Conservation (phyloP, 2,329 filamentous ascomycete genomes). For the Botrytis galanthina region DNA sequence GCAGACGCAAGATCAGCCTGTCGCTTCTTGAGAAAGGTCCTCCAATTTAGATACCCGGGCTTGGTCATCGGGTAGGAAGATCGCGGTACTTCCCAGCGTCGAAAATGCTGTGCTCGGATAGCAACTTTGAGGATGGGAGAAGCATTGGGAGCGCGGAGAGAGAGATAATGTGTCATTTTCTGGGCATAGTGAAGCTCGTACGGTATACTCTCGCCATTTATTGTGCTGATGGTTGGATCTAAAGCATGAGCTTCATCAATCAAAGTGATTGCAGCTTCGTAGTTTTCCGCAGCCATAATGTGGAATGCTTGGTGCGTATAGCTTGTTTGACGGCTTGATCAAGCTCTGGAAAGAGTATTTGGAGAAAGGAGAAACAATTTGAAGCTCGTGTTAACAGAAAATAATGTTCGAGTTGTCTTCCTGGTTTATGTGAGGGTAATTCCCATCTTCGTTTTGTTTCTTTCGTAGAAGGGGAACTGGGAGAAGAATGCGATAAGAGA, state of each 20-base stretch:
- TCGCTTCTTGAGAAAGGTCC: conserved; percentile 68
- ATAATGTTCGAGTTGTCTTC: neutral
- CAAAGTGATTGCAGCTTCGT: conserved; percentile 55
- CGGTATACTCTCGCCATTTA: conserved; percentile 49
- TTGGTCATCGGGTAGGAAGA: conserved; percentile 70
- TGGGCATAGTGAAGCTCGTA: conserved; percentile 82
- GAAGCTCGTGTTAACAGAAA: neutral
- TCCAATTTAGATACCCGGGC: conserved; percentile 77
- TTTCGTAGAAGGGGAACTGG: neutral
- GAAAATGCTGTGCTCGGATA: conserved; percentile 80
- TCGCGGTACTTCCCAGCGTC: conserved; percentile 78
- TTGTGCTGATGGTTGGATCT: conserved; percentile 59
- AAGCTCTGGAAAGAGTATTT: neutral
- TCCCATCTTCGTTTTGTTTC: neutral
- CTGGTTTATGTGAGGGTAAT: neutral
- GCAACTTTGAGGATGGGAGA: conserved; percentile 69
- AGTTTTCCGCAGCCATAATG: conserved; percentile 33
- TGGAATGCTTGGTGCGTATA: neutral
- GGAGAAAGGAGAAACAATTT: neutral
- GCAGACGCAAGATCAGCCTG: conserved; percentile 60
- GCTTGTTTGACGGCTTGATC: neutral
- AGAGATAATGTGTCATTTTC: conserved; percentile 75
- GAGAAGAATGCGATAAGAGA: neutral
- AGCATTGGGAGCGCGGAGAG: conserved; percentile 56
- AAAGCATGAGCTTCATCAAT: conserved; percentile 72